Evolutionary conservation across 192 early-diverging fungal species (phyloP), one percentile per base, ranked within the genome.

Genomic region (Tieghemiomyces parasiticus): DNA sequence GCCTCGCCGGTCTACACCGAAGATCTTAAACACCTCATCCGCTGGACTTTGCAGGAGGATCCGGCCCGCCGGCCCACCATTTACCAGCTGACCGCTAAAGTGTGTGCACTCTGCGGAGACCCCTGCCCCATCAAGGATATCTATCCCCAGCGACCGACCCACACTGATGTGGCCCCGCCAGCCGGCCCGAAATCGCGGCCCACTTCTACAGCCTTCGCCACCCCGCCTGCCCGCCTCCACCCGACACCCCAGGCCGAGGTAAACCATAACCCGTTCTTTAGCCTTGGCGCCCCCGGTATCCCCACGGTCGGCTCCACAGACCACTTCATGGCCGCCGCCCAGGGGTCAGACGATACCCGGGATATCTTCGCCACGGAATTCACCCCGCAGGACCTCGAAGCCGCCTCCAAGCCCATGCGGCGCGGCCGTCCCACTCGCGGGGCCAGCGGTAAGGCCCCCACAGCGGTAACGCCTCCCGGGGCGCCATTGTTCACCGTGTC

Each of bases 331-430:
- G n/a, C n/a, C n/a, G n/a, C n/a, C n/a, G n/a, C n/a, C n/a, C n/a
- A n/a, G n/a, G n/a, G n/a, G 24, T 4, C 10, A 13, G 22, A 30
- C 24, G 33, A n/a, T 31, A n/a, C 20, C 8, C 20, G 20, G 20
- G 14, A 30, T 13, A 52, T 35, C 32, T 26, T 35, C n/a, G 55
- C 35, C 9, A 19, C 34, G 16, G 33, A 38, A 12, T 31, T 31
- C 28, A 38, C 33, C 4, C 10, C n/a, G 3, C 22, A 19, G 33
- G 22, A 31, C 55, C 22, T 35, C 10, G 33, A 34, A 25, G 31
- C 55, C 8, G 65, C 65, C 25, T 79, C 87, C 59, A 74, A 76
- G 34, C 90, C 91, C 0, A 96, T 96, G 93, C 80, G 93, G 2
- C 81, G 93, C 35, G 93, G 93, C 34, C 77, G 93, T 6, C 92